Evolutionary conservation across 2,329 filamentous ascomycete genomes (phyloP).

Genomic region (Elsinoe australis): DNA sequence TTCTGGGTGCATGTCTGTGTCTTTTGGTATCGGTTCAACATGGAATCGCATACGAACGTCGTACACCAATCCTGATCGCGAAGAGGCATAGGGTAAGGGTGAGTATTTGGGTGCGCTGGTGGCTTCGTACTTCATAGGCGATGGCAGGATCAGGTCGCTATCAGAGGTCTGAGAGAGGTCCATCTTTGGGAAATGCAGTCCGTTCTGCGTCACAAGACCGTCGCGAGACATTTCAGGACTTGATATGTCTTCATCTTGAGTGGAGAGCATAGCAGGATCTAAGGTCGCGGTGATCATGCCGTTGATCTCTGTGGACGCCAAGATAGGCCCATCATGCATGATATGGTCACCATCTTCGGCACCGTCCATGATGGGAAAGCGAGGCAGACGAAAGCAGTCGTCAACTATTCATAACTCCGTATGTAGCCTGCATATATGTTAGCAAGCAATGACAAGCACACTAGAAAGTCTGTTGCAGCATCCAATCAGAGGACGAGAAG

Average conservation of each 20-base stretch:
- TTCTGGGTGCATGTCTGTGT: conserved; percentile 78
- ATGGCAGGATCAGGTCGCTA: conserved; percentile 4
- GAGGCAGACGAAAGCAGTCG: not conserved
- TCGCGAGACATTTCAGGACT: conserved; percentile 10
- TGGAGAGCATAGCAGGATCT: conserved; percentile 8
- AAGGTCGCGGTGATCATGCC: conserved; percentile 10
- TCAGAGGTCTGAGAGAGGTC: conserved; percentile 7
- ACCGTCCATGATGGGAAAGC: conserved; percentile 5
- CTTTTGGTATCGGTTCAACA: conserved; percentile 55
- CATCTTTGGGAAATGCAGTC: not conserved
- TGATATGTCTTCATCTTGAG: conserved; percentile 10
- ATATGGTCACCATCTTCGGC: conserved; percentile 8
- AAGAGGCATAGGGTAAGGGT: conserved; percentile 32
- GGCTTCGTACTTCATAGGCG: conserved; percentile 7
- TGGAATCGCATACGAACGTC: conserved; percentile 95
- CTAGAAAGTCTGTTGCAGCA: no score
- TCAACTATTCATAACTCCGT: conserved; percentile 2
- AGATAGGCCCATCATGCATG: conserved; percentile 7
- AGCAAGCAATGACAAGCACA: no score
- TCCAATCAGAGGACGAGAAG: no score
- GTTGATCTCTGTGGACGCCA: conserved; percentile 9
- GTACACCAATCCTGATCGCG: conserved; percentile 52
- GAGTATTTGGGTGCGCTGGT: conserved; percentile 27
- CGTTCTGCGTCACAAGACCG: not conserved
- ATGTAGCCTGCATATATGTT: not conserved